Evolutionary conservation across 306 rosid genomes (phyloP).

Genomic region (Vigna unguiculata): DNA sequence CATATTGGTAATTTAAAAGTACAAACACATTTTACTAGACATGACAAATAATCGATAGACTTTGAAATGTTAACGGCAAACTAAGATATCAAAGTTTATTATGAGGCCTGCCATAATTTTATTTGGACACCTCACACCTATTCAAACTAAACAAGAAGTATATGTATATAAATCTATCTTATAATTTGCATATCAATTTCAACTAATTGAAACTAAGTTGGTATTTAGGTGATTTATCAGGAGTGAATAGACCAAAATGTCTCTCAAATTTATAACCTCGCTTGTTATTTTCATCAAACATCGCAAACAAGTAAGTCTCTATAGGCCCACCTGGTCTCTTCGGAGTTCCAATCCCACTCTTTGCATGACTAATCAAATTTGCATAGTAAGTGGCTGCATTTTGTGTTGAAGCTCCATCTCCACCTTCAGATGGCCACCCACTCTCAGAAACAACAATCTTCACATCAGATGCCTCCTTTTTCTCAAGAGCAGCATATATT

Average conservation of each 20-base stretch:
- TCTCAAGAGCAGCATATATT: constrained; percentile 64
- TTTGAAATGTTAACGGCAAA: too few species aligned
- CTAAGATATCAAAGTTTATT: too few species aligned
- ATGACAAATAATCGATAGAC: too few species aligned
- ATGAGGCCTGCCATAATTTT: too few species aligned
- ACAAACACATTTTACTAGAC: too few species aligned
- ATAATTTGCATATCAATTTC: too few species aligned
- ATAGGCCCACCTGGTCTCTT: constrained; percentile 39
- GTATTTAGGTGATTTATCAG: constrained; percentile 53
- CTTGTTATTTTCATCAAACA: constrained; percentile 59
- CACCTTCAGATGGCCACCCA: constrained; percentile 75
- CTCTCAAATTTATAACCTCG: constrained; percentile 14
- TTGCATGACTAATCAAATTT: constrained; percentile 59
- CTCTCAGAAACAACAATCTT: constrained; percentile 65
- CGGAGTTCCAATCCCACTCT: constrained; percentile 61
- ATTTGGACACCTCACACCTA: too few species aligned
- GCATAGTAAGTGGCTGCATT: constrained; percentile 56
- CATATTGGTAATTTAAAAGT: too few species aligned
- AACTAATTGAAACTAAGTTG: constrained; percentile 1
- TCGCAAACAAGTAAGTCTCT: constrained; percentile 53
- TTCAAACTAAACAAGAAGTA: too few species aligned
- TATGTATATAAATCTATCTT: too few species aligned
- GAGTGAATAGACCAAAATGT: constrained; percentile 53
- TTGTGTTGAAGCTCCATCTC: constrained; percentile 32
- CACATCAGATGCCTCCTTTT: constrained; percentile 45